A percentile compares a stretch with the other conserved stretches of the same genome.
Conservation (phyloP, 805 yeast species). For the Teunomyces gatunensis region DNA sequence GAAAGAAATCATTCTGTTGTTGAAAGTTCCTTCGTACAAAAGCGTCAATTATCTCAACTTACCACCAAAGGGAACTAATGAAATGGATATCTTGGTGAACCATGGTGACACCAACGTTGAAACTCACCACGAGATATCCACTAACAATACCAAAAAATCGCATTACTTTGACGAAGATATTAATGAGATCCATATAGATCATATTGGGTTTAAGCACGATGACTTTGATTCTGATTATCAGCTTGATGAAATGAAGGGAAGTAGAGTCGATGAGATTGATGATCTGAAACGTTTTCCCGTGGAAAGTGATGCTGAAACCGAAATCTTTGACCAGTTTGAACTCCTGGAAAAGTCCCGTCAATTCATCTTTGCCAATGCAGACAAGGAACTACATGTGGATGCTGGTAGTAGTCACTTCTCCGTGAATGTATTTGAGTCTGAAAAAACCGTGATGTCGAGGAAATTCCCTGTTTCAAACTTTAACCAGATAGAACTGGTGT, state of each 20-base stretch:
- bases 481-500: constrained; percentile 1
- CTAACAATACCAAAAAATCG: constrained; percentile 5
- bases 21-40: constrained; percentile 27
- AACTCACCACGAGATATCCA: background rate
- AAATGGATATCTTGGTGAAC: constrained; percentile 16
- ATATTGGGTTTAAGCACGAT: background rate
- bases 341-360: background rate
- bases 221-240: constrained; percentile 5
- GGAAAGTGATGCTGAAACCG: constrained; percentile 30
- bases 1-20: constrained; percentile 32
- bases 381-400: background rate
- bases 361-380: background rate
- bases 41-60: constrained; percentile 18
- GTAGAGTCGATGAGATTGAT: constrained; percentile 1
- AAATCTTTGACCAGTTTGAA: constrained; percentile 18
- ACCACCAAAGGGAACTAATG: constrained; percentile 20
- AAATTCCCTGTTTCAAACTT: constrained; percentile 1
- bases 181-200: constrained; percentile 3
- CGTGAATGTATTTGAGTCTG: constrained; percentile 1
- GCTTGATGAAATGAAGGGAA: constrained; percentile 5
- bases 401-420: background rate
- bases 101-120: constrained; percentile 5
- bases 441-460: background rate
- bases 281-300: background rate
- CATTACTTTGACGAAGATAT: constrained; percentile 9